Percentiles rank a stretch among this genome's conserved stretches.
Evolutionary conservation across 139 green algal genomes (phyloP).

Genomic region (Chlorella sp.): DNA sequence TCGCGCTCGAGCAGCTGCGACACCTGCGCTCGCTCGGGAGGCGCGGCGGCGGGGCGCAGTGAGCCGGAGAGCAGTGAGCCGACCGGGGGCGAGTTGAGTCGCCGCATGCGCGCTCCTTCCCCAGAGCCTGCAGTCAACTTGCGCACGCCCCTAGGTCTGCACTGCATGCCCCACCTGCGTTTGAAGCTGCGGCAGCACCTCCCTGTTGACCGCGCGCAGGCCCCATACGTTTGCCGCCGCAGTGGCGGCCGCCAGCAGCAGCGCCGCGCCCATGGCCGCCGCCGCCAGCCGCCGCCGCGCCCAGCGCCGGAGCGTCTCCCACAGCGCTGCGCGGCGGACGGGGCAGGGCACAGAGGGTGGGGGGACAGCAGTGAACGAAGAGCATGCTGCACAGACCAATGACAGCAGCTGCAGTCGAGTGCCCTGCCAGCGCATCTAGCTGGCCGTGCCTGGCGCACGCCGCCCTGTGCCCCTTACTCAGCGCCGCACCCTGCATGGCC

Average conservation of each 20-base stretch:
- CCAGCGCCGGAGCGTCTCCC: constrained; percentile 19
- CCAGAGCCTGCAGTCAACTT: no score
- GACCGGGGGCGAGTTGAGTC: no score
- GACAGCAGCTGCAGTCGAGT: neutral
- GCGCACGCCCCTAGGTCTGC: no score
- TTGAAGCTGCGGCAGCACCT: constrained; percentile 23
- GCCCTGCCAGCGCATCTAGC: no score
- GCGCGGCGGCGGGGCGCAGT: neutral
- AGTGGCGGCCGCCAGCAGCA: constrained; percentile 29
- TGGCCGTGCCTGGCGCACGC: no score
- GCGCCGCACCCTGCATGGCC: no score
- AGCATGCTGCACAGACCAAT: no score
- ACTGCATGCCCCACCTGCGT: no score
- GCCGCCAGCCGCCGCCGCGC: constrained; percentile 9
- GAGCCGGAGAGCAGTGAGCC: no score
- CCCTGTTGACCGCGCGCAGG: constrained; percentile 40
- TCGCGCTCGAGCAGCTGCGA: constrained; percentile 41
- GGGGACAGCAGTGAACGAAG: neutral
- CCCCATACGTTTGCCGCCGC: constrained; percentile 48
- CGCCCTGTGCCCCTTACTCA: no score
- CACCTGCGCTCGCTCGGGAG: no score
- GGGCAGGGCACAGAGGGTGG: neutral
- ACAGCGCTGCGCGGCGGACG: constrained; percentile 4
- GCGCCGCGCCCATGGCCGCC: constrained; percentile 10
- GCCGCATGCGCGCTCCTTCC: no score